A percentile compares a stretch with the other conserved stretches of the same genome.
Evolutionary conservation across 1,284 basidiomycete genomes (phyloP).

Genomic region (Ceratobasidium sp.): DNA sequence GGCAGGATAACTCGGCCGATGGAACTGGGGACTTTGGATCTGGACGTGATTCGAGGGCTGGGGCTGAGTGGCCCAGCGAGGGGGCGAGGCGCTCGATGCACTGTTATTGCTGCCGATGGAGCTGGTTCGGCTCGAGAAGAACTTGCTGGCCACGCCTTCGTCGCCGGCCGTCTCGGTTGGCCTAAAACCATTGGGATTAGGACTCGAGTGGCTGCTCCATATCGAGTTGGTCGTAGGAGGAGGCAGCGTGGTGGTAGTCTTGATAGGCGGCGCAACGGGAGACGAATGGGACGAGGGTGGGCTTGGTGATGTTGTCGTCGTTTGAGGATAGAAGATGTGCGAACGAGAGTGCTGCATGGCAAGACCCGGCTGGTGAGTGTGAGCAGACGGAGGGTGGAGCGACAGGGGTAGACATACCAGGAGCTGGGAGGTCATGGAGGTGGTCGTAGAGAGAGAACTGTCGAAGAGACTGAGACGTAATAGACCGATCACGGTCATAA

Average conservation of each 20-base stretch:
- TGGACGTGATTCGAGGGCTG: background rate
- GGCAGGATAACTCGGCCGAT: background rate
- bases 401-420: background rate
- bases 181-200: background rate
- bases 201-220: slow-evolving; percentile 10
- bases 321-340: background rate
- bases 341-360: slow-evolving; percentile 13
- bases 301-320: slow-evolving; percentile 17
- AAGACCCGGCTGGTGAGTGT: slow-evolving; percentile 5
- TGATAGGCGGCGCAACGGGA: background rate
- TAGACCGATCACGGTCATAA: slow-evolving; percentile 3
- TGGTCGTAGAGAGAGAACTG: slow-evolving; percentile 27
- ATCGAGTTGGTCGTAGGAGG: background rate
- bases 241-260: background rate
- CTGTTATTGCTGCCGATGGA: slow-evolving; percentile 24
- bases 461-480: background rate
- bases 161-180: slow-evolving; percentile 7
- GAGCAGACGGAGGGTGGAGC: background rate
- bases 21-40: background rate
- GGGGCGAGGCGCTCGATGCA: slow-evolving; percentile 11
- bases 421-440: slow-evolving; percentile 1
- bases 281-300: slow-evolving; percentile 17
- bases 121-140: slow-evolving; percentile 28
- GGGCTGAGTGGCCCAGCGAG: slow-evolving; percentile 20
- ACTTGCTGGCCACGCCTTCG: slow-evolving; percentile 14